phyloP scores from a whole-genome alignment of 108 stramenopile genomes.

The Chaetoceros muelleri region DNA sequence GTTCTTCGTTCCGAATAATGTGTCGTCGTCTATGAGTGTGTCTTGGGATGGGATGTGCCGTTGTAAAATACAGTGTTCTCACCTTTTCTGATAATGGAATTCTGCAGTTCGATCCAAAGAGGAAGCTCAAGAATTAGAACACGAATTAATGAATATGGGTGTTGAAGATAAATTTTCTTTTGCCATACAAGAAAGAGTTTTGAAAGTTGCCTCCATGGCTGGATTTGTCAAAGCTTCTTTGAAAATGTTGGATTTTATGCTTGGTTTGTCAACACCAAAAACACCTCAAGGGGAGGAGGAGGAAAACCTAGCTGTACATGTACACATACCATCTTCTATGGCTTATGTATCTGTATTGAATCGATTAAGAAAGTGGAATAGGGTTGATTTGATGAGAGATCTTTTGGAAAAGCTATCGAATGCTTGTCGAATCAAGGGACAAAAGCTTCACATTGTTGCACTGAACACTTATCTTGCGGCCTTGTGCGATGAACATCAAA shows the following conservation, averaged over 20 bases:
- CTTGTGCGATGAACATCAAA: conserved; percentile 49
- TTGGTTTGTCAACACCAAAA: conserved; percentile 29
- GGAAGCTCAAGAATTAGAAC: background rate
- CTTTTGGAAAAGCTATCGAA: background rate
- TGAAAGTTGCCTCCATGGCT: conserved; percentile 40
- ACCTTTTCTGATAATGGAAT: background rate
- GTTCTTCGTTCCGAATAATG: background rate
- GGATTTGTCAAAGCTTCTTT: conserved; percentile 42
- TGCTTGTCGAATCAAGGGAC: background rate
- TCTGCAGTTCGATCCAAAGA: background rate
- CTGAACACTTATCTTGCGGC: conserved; percentile 65
- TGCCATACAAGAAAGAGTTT: conserved; percentile 41
- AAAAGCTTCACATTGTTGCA: conserved; percentile 26
- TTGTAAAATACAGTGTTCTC: too few species aligned
- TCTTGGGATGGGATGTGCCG: too few species aligned
- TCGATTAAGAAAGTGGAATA: conserved; percentile 1
- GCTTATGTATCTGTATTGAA: background rate
- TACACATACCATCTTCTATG: conserved; percentile 14
- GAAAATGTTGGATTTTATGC: conserved; percentile 17
- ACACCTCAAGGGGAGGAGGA: conserved; percentile 20
- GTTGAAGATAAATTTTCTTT: background rate
- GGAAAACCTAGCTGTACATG: conserved; percentile 21
- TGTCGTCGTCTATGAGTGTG: too few species aligned
- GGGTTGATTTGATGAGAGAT: conserved; percentile 6
- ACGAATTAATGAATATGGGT: background rate